Base-by-base conservation (phyloP, 257 asterid genomes). In the Ajuga chamaepitys region DNA sequence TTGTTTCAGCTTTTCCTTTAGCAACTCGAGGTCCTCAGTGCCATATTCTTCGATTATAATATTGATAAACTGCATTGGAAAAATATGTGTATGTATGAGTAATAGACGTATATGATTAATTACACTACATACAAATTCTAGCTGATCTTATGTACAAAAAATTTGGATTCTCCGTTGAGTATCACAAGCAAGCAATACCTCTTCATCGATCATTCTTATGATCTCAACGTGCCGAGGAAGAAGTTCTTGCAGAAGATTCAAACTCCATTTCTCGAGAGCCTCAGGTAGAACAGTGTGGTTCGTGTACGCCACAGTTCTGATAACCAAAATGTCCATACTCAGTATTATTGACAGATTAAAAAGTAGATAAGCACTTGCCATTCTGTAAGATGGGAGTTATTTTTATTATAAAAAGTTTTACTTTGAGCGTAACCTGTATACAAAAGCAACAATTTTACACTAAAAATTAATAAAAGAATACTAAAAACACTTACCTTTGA, bases 251-350 rank as follows among this genome's bases (percentile, higher is more conserved):
- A 85, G 80, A 59, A 83, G 82, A 66, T 74, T 34, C 63, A 74
- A 71, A 71, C 81, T 76, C 89, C 89, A 82, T 65, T 83, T 85
- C 85, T 85, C 87, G 61, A 85, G 75, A 51, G 93, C 93, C 80
- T 85, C 87, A 1, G 93, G 93, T 28, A 80, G 82, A 73, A 85
- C 89, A n/a, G 93, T 85, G 67, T 85, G 87, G 68, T 83, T 85
- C 22, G 86, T 83, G 68, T 82, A 85, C 32, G 93, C 85, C 65
- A 85, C 85, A 57, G 87, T 83, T 75, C 87, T 85, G 79, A 30
- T 30, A 30, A 1, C 37, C 37, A 30, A 8, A 30, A 30, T 5
- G 4, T 30, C 32, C 68, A 66, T 38, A 26, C 28, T 26, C 3
- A 16, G 25, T 30, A 32, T 21, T 32, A 56, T 14, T 56, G 34